Evolutionary conservation across 2,329 filamentous ascomycete genomes (phyloP).

Genomic region (Neonectria sp.): DNA sequence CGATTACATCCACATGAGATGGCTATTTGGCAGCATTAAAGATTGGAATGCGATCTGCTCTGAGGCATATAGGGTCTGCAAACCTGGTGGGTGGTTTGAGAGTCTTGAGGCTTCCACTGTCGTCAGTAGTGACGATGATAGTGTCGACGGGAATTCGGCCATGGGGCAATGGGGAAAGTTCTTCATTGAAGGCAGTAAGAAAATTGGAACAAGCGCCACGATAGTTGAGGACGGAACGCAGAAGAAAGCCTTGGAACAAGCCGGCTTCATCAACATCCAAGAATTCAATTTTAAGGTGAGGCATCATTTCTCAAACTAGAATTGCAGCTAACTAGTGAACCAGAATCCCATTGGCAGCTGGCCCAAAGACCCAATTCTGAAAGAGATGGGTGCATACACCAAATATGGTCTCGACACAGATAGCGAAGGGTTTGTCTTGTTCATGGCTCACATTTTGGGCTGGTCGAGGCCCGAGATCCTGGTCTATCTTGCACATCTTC

Average conservation of each 20-base stretch:
- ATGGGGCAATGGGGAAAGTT: constrained; percentile 49
- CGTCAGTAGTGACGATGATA: constrained; percentile 49
- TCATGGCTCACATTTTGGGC: constrained; percentile 53
- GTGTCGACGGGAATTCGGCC: constrained; percentile 44
- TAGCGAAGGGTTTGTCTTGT: constrained; percentile 53
- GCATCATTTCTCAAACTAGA: not conserved
- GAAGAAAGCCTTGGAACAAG: constrained; percentile 37
- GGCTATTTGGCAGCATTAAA: constrained; percentile 68
- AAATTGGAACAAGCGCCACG: constrained; percentile 49
- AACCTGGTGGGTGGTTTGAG: constrained; percentile 66
- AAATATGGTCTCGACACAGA: constrained; percentile 54
- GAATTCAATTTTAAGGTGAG: constrained; percentile 43
- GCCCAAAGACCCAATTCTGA: constrained; percentile 30
- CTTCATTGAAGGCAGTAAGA: constrained; percentile 50
- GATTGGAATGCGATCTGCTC: constrained; percentile 69
- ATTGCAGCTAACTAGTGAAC: rapidly evolving
- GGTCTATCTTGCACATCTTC: constrained; percentile 52
- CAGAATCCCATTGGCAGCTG: constrained; percentile 43
- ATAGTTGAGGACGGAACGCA: constrained; percentile 41
- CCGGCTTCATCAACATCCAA: constrained; percentile 43
- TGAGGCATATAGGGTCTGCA: constrained; percentile 67
- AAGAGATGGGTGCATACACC: constrained; percentile 46
- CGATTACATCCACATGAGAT: constrained; percentile 73
- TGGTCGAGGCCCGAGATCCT: constrained; percentile 54
- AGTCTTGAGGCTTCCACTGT: constrained; percentile 49